phyloP scores from a whole-genome alignment of 2,329 filamentous ascomycete species.

The Diaporthe vaccinii region DNA sequence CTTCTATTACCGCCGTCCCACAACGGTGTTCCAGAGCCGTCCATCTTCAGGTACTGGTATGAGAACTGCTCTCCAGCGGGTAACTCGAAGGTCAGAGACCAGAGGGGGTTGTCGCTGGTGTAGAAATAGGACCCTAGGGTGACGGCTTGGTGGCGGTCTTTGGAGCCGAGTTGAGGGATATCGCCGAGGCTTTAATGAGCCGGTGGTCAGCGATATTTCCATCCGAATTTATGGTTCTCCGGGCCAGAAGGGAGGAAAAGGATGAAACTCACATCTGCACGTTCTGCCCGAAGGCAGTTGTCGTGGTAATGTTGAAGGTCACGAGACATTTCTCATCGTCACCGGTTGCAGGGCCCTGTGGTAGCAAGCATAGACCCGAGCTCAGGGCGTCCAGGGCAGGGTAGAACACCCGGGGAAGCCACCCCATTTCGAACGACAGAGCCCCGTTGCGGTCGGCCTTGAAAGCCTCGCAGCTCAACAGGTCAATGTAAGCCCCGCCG shows the following conservation, averaged over 20 bases:
- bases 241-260: not conserved
- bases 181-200: not conserved
- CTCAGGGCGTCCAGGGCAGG: slow-evolving; percentile 4
- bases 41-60: slow-evolving; percentile 17
- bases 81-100: not conserved
- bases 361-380: not conserved
- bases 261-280: slow-evolving; percentile 4
- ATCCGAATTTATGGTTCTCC: fast-evolving
- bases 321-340: not conserved
- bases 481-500: not conserved
- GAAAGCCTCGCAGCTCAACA: slow-evolving; percentile 33
- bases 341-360: not conserved
- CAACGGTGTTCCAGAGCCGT: not conserved
- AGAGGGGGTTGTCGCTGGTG: not conserved
- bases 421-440: slow-evolving; percentile 9
- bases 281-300: not conserved
- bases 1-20: slow-evolving; percentile 13
- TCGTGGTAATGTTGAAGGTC: not conserved
- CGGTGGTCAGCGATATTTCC: not conserved
- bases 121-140: slow-evolving; percentile 11
- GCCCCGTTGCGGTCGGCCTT: not conserved
- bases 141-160: slow-evolving; percentile 10
- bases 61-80: not conserved
- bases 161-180: not conserved
- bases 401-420: not conserved